phyloP scores from a whole-genome alignment of 2,329 filamentous ascomycete genomes.

The Corinectria fuckeliana region DNA sequence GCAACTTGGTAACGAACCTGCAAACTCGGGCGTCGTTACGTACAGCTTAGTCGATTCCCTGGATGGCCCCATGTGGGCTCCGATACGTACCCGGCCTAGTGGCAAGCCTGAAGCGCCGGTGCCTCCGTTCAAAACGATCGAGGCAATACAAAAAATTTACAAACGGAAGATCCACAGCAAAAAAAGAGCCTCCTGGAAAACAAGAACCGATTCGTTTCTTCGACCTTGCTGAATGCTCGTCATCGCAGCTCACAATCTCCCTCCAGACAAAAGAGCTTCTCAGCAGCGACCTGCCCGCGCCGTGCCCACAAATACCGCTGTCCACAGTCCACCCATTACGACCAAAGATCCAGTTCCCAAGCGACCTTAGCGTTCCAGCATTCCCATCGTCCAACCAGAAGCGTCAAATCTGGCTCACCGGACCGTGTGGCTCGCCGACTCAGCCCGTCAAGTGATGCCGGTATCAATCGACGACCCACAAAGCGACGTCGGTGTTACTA shows the following conservation, averaged over 20 bases:
- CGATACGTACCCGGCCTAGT: background rate
- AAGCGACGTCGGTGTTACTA: conserved; percentile 38
- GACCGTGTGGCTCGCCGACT: conserved; percentile 32
- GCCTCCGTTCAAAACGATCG: background rate
- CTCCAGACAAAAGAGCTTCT: background rate
- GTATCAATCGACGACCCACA: conserved; percentile 36
- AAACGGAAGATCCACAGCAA: background rate
- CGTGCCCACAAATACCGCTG: conserved; percentile 17
- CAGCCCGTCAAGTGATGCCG: conserved; percentile 32
- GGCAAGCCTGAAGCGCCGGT: background rate
- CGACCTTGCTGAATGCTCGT: background rate
- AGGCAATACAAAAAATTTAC: background rate
- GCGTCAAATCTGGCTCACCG: conserved; percentile 33
- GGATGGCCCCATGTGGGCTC: background rate
- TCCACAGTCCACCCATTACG: conserved; percentile 16
- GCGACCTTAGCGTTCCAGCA: conserved; percentile 32
- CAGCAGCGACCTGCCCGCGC: background rate
- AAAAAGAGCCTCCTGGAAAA: background rate
- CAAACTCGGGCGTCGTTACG: background rate
- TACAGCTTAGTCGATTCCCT: background rate
- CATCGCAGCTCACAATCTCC: background rate
- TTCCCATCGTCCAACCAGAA: conserved; percentile 37
- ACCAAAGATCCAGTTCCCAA: conserved; percentile 10
- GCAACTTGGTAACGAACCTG: background rate
- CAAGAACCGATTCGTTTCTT: background rate